Conservation (phyloP, 2,329 filamentous ascomycete species). For the Trichoderma oligosporum region DNA sequence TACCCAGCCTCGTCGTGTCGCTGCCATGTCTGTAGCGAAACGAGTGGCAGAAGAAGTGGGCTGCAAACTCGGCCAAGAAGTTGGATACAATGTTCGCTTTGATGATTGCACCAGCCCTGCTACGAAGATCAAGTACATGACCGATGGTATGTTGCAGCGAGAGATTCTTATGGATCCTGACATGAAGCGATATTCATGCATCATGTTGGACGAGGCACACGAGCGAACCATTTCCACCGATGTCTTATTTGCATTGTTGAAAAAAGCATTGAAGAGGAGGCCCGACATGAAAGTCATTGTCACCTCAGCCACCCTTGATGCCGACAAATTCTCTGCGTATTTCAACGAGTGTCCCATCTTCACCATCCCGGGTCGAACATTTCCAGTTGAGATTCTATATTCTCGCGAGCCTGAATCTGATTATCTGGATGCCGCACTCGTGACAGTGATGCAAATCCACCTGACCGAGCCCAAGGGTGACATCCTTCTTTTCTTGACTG, state of each 20-base stretch:
- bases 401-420: conserved; percentile 92
- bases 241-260: conserved; percentile 87
- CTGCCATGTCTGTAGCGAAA: conserved; percentile 95
- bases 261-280: conserved; percentile 83
- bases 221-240: conserved; percentile 95
- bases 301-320: conserved; percentile 92
- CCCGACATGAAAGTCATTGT: conserved; percentile 92
- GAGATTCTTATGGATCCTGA: conserved; percentile 92
- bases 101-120: conserved; percentile 85
- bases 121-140: conserved; percentile 99
- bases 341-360: conserved; percentile 97
- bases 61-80: conserved; percentile 82
- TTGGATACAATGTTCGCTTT: conserved; percentile 96
- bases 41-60: conserved; percentile 96
- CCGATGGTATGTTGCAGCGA: conserved; percentile 94
- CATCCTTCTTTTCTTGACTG: conserved; percentile 94
- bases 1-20: conserved; percentile 93
- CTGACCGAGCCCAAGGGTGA: conserved; percentile 88
- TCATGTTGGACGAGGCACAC: conserved; percentile 98
- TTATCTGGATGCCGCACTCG: conserved; percentile 89
- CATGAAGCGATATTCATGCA: conserved; percentile 84
- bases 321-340: conserved; percentile 95
- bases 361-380: conserved; percentile 91
- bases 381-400: conserved; percentile 93
- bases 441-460: conserved; percentile 98